phyloP scores from a whole-genome alignment of 2,329 filamentous ascomycete species.

The Ambrosiella cleistominuta region DNA sequence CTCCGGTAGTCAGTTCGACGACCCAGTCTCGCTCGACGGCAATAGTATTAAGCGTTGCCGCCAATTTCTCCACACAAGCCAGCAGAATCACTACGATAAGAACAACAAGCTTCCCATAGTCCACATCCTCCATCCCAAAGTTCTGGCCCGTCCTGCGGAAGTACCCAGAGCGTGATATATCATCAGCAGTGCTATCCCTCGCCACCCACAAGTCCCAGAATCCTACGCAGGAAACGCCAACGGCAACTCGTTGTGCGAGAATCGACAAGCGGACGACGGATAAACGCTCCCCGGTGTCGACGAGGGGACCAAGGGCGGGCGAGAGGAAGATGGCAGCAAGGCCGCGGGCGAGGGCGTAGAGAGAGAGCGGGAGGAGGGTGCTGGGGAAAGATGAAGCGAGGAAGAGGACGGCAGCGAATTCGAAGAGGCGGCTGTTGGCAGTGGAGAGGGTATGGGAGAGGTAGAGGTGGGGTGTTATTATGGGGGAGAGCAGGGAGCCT shows the following conservation, averaged over 20 bases:
- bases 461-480: slow-evolving; percentile 26
- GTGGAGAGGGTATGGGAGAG: slow-evolving; percentile 43
- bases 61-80: slow-evolving; percentile 52
- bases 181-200: background rate
- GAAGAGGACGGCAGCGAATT: slow-evolving; percentile 44
- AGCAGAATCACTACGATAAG: slow-evolving; percentile 28
- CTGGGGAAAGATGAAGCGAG: slow-evolving; percentile 36
- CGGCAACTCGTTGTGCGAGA: slow-evolving; percentile 23
- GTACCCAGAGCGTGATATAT: background rate
- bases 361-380: slow-evolving; percentile 47
- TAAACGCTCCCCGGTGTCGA: slow-evolving; percentile 39
- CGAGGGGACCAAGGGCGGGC: slow-evolving; percentile 36
- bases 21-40: slow-evolving; percentile 58
- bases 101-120: slow-evolving; percentile 13
- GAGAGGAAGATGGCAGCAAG: slow-evolving; percentile 40
- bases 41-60: slow-evolving; percentile 45
- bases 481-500: slow-evolving; percentile 3
- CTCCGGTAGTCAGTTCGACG: slow-evolving; percentile 21
- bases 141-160: background rate
- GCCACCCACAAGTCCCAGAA: slow-evolving; percentile 23
- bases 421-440: slow-evolving; percentile 47
- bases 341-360: slow-evolving; percentile 49
- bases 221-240: slow-evolving; percentile 29
- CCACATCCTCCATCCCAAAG: too few relatives aligned
- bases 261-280: slow-evolving; percentile 34